phyloP scores from a whole-genome alignment of 176 grass and related monocot species.

The Aegilops sharonensis region DNA sequence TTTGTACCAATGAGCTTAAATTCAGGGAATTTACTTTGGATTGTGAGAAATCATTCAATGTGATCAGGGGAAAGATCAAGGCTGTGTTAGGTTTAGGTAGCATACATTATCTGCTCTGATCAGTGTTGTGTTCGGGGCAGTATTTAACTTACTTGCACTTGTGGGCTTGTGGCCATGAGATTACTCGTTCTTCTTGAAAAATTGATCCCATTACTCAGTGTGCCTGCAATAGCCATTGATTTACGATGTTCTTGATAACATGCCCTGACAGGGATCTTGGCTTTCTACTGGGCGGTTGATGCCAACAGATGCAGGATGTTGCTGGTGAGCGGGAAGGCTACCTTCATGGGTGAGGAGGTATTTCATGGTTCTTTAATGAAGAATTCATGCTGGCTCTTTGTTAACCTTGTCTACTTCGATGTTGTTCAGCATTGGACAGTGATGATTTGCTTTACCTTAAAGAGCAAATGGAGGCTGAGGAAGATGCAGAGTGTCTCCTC shows the following conservation, averaged over 20 bases:
- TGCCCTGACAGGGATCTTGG: constrained; percentile 98
- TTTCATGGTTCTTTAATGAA: too few relatives aligned
- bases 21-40: not conserved
- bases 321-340: too few relatives aligned
- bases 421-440: too few relatives aligned
- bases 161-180: not conserved
- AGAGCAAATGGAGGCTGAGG: too few relatives aligned
- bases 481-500: too few relatives aligned
- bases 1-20: not conserved
- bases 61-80: not conserved
- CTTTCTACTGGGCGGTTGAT: constrained; percentile 61
- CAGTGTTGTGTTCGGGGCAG: not conserved
- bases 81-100: not conserved
- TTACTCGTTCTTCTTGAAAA: not conserved
- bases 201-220: not conserved
- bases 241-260: constrained; percentile 86
- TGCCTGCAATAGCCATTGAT: not conserved
- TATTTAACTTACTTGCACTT: not conserved
- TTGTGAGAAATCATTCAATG: not conserved
- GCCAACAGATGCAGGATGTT: constrained; percentile 92
- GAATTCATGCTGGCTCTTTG: too few relatives aligned
- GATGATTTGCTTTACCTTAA: too few relatives aligned
- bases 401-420: too few relatives aligned
- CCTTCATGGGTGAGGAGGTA: too few relatives aligned
- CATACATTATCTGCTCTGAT: not conserved